Evolutionary conservation across 805 yeast species (phyloP).

Genomic region (Wickerhamiella sergipiensis): DNA sequence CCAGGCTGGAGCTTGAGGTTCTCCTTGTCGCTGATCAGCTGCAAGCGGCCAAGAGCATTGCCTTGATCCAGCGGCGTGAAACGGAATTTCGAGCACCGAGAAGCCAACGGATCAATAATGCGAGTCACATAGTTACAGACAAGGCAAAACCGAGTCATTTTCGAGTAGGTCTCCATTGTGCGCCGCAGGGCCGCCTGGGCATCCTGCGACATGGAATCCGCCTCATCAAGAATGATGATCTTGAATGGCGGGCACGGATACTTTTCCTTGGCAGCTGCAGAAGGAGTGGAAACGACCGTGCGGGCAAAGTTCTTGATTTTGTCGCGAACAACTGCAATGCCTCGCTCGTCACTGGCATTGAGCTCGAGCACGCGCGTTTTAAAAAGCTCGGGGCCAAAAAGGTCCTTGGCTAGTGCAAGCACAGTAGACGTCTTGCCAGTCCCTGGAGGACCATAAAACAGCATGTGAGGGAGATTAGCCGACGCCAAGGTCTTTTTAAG

Average conservation of each 20-base stretch:
- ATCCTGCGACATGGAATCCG: slow-evolving; percentile 91
- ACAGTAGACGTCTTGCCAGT: slow-evolving; percentile 88
- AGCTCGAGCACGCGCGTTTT: slow-evolving; percentile 84
- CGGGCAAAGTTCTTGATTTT: slow-evolving; percentile 93
- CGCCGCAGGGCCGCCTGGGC: slow-evolving; percentile 89
- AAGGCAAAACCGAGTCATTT: slow-evolving; percentile 82
- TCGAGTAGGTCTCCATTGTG: slow-evolving; percentile 53
- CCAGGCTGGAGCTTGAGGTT: slow-evolving; percentile 31
- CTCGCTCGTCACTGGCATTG: slow-evolving; percentile 95
- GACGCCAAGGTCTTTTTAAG: slow-evolving; percentile 64
- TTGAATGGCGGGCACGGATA: slow-evolving; percentile 97
- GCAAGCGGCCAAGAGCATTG: slow-evolving; percentile 57
- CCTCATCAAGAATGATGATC: slow-evolving; percentile 83
- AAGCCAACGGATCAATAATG: slow-evolving; percentile 91
- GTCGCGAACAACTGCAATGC: slow-evolving; percentile 94
- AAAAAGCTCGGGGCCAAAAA: slow-evolving; percentile 79
- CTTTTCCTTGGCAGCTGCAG: slow-evolving; percentile 47
- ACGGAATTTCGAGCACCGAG: slow-evolving; percentile 90
- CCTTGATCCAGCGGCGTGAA: slow-evolving; percentile 63
- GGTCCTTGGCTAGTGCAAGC: slow-evolving; percentile 72
- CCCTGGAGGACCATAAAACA: slow-evolving; percentile 94
- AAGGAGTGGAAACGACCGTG: slow-evolving; percentile 67
- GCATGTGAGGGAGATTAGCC: slow-evolving; percentile 59
- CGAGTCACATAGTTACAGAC: slow-evolving; percentile 94
- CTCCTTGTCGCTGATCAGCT: slow-evolving; percentile 43